Conservation (phyloP, 2,329 filamentous ascomycete species). For the Ascochyta fabae region DNA sequence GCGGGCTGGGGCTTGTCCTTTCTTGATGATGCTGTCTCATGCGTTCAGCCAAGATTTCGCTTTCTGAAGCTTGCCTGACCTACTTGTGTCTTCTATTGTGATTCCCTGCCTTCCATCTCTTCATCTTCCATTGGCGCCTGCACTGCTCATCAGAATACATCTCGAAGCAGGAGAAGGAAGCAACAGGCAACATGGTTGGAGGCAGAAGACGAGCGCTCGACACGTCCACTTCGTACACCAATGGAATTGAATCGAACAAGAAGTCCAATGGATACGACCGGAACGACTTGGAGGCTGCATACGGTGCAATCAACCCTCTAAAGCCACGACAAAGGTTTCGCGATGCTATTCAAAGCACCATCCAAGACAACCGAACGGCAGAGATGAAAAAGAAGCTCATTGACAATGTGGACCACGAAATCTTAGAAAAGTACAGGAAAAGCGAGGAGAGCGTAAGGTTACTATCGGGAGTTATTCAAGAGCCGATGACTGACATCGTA, state of each 20-base stretch:
- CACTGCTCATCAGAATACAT: too few relatives aligned
- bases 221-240: constrained; percentile 5
- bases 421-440: constrained; percentile 59
- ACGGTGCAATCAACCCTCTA: constrained; percentile 27
- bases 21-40: constrained; percentile 12
- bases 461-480: not conserved
- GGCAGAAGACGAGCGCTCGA: constrained; percentile 8
- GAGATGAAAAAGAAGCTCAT: constrained; percentile 59
- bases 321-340: constrained; percentile 48
- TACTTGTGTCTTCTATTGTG: not conserved
- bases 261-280: constrained; percentile 5
- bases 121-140: too few relatives aligned
- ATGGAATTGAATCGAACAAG: not conserved
- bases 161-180: not conserved
- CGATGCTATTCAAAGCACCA: constrained; percentile 56
- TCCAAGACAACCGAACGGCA: constrained; percentile 54
- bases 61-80: not conserved
- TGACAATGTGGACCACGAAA: constrained; percentile 54
- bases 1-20: not conserved
- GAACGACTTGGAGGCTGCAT: constrained; percentile 40
- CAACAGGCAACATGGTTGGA: constrained; percentile 11
- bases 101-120: not conserved
- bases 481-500: not conserved
- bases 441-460: constrained; percentile 55
- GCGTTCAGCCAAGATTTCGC: constrained; percentile 5